Evolutionary conservation across 1,284 basidiomycete species (phyloP), one percentile per base, ranked within the genome.

Genomic region (Abortiporus biennis): DNA sequence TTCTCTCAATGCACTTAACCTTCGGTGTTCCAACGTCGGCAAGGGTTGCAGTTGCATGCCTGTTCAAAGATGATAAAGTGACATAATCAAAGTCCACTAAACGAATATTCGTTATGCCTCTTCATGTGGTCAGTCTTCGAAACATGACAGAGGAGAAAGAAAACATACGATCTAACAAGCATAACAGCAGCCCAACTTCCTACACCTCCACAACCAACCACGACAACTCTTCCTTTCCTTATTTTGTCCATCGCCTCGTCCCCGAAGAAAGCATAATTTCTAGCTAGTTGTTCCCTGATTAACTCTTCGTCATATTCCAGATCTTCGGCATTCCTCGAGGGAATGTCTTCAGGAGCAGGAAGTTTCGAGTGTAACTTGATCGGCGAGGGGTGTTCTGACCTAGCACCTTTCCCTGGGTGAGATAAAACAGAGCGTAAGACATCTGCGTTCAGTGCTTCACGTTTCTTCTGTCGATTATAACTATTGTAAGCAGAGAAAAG

Each of bases 181-280:
- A 97, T 97, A 23, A 95, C 79, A 4, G 95, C 93, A 20, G 85
- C 87, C 85, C 92, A 95, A 53, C 88, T 92, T 0, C 95, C 94
- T 1, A 99, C 96, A 4, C 96, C 96, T 44, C 96, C 96, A 50
- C 93, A 92, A 3, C 96, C 96, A 6, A 99, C 79, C 17, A 99
- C 72, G 16, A 92, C 90, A 3, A 98, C 92, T 15, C 75, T 82
- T 5, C 80, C 78, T 17, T 74, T 61, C 44, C 96, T 73, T 33
- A 99, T 74, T 54, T 78, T 81, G 9, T 66, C 59, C 92, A 98
- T 96, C 19, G 81, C 79, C 27, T 93, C 86, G 24, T 95, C 90
- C 0, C 92, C 92, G 37, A 99, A 85, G 66, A 99, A 97, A 16
- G 87, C 83, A 59, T 96, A 97, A 65, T 98, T 97, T 35, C 96